These are phyloP conservation scores for Fusarium irregulare DNA, from an alignment of 2,329 filamentous ascomycete species.

Conservation along the genomic window DNA sequence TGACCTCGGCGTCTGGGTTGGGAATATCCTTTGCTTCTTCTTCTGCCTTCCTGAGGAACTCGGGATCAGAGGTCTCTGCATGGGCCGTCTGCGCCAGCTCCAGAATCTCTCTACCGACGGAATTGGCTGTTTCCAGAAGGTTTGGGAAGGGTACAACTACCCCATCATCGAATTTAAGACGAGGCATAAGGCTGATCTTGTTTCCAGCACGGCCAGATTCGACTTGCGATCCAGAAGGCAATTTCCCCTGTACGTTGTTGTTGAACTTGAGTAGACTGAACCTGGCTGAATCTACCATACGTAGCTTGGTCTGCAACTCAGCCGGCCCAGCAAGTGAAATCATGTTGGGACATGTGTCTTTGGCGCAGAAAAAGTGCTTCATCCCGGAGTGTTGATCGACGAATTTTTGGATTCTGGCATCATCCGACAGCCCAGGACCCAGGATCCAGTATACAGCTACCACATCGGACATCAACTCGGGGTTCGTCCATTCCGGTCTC, in stretches of 20 bases:
- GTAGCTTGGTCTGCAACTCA: conserved; percentile 74
- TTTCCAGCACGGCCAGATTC: conserved; percentile 59
- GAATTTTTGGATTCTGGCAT: conserved; percentile 74
- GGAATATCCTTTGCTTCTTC: conserved; percentile 73
- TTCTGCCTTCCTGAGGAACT: conserved; percentile 62
- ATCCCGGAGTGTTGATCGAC: conserved; percentile 70
- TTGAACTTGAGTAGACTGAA: conserved; percentile 78
- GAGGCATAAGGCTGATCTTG: conserved; percentile 60
- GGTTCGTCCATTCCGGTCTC: conserved; percentile 77
- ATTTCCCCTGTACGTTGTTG: conserved; percentile 55
- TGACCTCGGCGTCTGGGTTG: conserved; percentile 81
- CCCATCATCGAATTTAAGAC: conserved; percentile 58
- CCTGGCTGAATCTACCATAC: conserved; percentile 76
- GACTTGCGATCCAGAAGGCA: conserved; percentile 45
- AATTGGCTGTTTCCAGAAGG: conserved; percentile 60
- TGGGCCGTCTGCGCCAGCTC: conserved; percentile 63
- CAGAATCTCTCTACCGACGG: conserved; percentile 58
- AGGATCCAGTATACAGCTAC: conserved; percentile 84
- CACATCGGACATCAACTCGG: conserved; percentile 74
- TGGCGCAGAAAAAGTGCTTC: conserved; percentile 81
- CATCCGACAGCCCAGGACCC: conserved; percentile 72
- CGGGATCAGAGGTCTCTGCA: conserved; percentile 54
- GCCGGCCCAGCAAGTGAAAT: conserved; percentile 76
- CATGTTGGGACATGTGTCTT: conserved; percentile 80
- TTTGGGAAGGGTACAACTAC: conserved; percentile 57